These are phyloP conservation scores for Picochlorum sp. DNA, from an alignment of 139 green algal genomes.

Conservation along the genomic window DNA sequence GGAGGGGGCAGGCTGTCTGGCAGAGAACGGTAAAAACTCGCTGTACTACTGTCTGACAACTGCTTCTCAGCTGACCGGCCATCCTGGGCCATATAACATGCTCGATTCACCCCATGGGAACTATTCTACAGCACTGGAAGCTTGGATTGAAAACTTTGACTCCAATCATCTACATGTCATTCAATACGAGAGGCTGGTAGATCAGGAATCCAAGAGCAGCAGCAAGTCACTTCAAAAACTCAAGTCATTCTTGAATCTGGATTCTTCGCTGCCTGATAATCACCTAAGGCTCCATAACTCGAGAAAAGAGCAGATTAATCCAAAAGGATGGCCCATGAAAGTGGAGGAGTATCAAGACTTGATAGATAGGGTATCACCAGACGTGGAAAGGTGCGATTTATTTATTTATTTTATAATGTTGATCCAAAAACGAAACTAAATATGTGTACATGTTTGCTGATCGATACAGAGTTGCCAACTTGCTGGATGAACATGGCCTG, in stretches of 20 bases:
- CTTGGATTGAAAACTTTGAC: neutral
- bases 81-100: neutral
- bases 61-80: neutral
- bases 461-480: neutral
- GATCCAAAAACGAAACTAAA: too few relatives aligned
- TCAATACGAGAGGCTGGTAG: too few relatives aligned
- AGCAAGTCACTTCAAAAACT: too few relatives aligned
- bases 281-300: too few relatives aligned
- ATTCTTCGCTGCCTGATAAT: too few relatives aligned
- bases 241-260: too few relatives aligned
- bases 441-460: too few relatives aligned
- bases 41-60: neutral
- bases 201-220: too few relatives aligned
- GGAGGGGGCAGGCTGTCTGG: neutral
- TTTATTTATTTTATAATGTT: too few relatives aligned
- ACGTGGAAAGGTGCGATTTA: neutral
- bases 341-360: conserved; percentile 1
- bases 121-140: neutral
- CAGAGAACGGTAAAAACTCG: too few relatives aligned
- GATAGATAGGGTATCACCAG: neutral
- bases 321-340: neutral
- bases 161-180: too few relatives aligned
- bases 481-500: neutral
- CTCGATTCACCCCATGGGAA: neutral
- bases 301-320: too few relatives aligned